phyloP scores from a whole-genome alignment of 148 eudicot species.

The Fagopyrum homotropicum region DNA sequence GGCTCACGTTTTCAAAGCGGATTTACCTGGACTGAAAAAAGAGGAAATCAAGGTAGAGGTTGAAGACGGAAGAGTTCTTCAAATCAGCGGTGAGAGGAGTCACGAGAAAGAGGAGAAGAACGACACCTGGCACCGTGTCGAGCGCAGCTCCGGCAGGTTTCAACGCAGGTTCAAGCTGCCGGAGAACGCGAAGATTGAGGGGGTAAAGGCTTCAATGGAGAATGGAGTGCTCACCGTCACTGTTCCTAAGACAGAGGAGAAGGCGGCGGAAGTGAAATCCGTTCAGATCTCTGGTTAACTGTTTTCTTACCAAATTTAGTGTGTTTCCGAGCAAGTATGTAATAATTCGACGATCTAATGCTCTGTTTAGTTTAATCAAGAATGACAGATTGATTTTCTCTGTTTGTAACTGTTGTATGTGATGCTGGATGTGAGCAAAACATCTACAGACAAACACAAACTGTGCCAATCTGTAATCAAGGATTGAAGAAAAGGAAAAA shows the following conservation, averaged over 20 bases:
- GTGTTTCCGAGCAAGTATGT: no score
- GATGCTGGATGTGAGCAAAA: no score
- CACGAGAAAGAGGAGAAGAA: slow-evolving; percentile 2
- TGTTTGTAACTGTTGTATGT: no score
- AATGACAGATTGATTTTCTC: no score
- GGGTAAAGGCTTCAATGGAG: slow-evolving; percentile 7
- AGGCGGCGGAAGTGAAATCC: not conserved
- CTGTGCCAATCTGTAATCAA: no score
- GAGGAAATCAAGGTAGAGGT: slow-evolving; percentile 3
- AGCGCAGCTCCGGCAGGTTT: slow-evolving; percentile 5
- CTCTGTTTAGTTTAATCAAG: no score
- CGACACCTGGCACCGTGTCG: slow-evolving; percentile 3
- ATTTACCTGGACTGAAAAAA: not conserved
- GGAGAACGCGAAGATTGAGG: slow-evolving; percentile 7
- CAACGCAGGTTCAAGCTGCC: slow-evolving; percentile 6
- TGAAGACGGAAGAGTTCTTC: slow-evolving; percentile 6
- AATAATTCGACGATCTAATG: no score
- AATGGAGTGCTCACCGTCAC: slow-evolving; percentile 7
- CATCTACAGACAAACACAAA: no score
- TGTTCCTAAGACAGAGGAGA: not conserved
- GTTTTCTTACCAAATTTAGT: no score
- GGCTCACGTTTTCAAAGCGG: slow-evolving; percentile 11
- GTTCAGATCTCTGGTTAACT: not conserved
- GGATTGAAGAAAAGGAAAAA: no score
- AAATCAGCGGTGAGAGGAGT: slow-evolving; percentile 10